These are phyloP conservation scores for Penicillium hordei DNA, from an alignment of 2,329 filamentous ascomycete species.

Conservation along the genomic window DNA sequence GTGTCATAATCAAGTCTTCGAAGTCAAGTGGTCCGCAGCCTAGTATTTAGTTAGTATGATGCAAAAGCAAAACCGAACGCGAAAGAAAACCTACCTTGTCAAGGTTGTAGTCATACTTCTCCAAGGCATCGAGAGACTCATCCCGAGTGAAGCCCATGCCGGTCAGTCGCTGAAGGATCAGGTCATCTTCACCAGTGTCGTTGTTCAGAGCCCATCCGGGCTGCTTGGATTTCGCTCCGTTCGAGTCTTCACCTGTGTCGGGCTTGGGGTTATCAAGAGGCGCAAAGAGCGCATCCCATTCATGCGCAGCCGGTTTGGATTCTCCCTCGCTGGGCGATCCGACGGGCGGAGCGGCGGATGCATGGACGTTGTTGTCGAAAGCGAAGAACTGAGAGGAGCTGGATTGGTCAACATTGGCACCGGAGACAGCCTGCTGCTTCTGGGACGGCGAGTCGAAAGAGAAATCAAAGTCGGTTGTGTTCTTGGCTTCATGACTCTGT, in stretches of 20 bases:
- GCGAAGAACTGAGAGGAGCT: slow-evolving; percentile 41
- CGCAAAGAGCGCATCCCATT: slow-evolving; percentile 95
- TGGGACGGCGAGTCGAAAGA: slow-evolving; percentile 46
- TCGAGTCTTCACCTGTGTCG: slow-evolving; percentile 21
- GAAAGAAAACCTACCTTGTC: slow-evolving; percentile 70
- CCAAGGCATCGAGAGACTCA: slow-evolving; percentile 74
- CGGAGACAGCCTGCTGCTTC: slow-evolving; percentile 26
- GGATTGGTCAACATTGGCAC: slow-evolving; percentile 20
- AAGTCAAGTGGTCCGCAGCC: slow-evolving; percentile 45
- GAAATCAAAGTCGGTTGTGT: slow-evolving; percentile 46
- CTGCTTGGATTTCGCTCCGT: slow-evolving; percentile 27
- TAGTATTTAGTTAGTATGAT: slow-evolving; percentile 17
- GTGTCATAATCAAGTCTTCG: slow-evolving; percentile 36
- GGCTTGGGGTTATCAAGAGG: slow-evolving; percentile 60
- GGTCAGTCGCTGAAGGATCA: slow-evolving; percentile 84
- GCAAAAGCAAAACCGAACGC: background rate
- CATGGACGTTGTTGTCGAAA: slow-evolving; percentile 35
- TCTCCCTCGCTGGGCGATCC: slow-evolving; percentile 41
- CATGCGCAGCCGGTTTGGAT: slow-evolving; percentile 56
- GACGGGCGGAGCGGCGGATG: slow-evolving; percentile 42
- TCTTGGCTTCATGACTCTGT: slow-evolving; percentile 34
- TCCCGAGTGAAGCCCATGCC: slow-evolving; percentile 80
- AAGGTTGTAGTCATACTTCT: slow-evolving; percentile 95
- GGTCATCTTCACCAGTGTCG: slow-evolving; percentile 81
- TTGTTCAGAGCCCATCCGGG: slow-evolving; percentile 69